Conservation (phyloP, 768 basidiomycete species). For the Pholiota conissans region DNA sequence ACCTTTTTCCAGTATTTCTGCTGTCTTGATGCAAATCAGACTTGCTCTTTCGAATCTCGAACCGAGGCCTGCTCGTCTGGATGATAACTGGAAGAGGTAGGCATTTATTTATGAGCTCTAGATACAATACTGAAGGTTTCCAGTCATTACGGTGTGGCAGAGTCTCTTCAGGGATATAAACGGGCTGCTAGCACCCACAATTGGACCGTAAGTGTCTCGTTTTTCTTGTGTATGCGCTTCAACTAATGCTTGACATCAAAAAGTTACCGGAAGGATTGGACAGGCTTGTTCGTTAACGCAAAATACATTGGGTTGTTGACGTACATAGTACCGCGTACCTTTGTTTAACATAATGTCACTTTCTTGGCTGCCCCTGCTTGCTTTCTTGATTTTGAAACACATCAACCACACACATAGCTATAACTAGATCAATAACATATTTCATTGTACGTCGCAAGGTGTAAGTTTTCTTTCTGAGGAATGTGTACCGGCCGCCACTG, state of each 20-base stretch:
- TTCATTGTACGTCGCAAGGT: too few species aligned
- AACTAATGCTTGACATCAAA: background rate
- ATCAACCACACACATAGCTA: too few species aligned
- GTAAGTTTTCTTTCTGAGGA: too few species aligned
- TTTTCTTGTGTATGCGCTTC: background rate
- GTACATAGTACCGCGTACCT: too few species aligned
- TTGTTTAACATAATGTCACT: too few species aligned
- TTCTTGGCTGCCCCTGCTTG: too few species aligned
- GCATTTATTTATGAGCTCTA: slow-evolving; percentile 11
- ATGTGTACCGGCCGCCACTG: too few species aligned
- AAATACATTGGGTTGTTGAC: too few species aligned
- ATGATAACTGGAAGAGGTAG: slow-evolving; percentile 49
- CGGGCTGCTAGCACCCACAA: slow-evolving; percentile 64
- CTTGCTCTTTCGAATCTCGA: slow-evolving; percentile 69
- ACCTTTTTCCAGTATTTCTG: slow-evolving; percentile 36
- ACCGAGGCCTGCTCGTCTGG: slow-evolving; percentile 61
- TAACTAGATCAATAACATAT: too few species aligned
- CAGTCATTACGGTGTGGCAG: slow-evolving; percentile 50
- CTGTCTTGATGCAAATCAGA: slow-evolving; percentile 63
- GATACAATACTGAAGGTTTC: background rate
- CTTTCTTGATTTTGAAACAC: too few species aligned
- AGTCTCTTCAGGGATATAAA: slow-evolving; percentile 64
- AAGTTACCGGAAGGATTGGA: slow-evolving; percentile 37
- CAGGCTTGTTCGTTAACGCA: slow-evolving; percentile 32
- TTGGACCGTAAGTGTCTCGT: slow-evolving; percentile 51